Conservation (phyloP, 371 early-diverging fungal genomes). For the Fennellomyces sp. region DNA sequence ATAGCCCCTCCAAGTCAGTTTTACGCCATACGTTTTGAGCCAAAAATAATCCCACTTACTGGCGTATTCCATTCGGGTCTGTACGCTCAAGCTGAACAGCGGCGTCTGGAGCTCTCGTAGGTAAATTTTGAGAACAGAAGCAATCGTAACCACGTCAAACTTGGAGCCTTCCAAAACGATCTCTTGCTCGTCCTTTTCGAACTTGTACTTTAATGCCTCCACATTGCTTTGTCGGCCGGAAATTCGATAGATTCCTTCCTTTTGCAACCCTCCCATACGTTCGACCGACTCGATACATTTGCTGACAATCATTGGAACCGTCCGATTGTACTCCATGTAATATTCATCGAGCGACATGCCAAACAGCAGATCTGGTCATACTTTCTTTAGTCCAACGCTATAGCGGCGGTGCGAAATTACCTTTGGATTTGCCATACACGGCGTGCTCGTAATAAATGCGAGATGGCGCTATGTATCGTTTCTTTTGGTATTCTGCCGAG, state of each 20-base stretch:
- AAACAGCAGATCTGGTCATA: slow-evolving; percentile 53
- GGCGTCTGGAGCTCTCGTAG: slow-evolving; percentile 68
- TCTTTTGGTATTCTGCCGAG: slow-evolving; percentile 40
- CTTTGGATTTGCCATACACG: slow-evolving; percentile 39
- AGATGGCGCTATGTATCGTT: slow-evolving; percentile 42
- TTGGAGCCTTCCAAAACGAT: slow-evolving; percentile 42
- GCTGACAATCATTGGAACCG: slow-evolving; percentile 59
- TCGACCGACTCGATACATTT: slow-evolving; percentile 68
- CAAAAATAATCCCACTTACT: no score
- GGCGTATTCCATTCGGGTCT: slow-evolving; percentile 59
- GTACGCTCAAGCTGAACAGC: slow-evolving; percentile 52
- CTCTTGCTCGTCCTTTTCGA: slow-evolving; percentile 57
- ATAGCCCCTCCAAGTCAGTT: no score
- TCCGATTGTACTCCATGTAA: slow-evolving; percentile 40
- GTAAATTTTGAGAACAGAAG: slow-evolving; percentile 65
- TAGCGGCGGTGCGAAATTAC: slow-evolving; percentile 9
- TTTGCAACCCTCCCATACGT: slow-evolving; percentile 60
- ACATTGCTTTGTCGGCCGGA: slow-evolving; percentile 69
- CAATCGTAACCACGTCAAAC: slow-evolving; percentile 62
- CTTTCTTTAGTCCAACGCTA: not conserved
- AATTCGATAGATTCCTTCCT: slow-evolving; percentile 75
- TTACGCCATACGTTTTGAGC: no score
- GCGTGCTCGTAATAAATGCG: slow-evolving; percentile 55
- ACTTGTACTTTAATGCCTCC: slow-evolving; percentile 46
- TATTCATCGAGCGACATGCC: slow-evolving; percentile 55